Evolutionary conservation across 495 filamentous ascomycete genomes (phyloP), one percentile per base, ranked within the genome.

Genomic region (Tuber brumale): DNA sequence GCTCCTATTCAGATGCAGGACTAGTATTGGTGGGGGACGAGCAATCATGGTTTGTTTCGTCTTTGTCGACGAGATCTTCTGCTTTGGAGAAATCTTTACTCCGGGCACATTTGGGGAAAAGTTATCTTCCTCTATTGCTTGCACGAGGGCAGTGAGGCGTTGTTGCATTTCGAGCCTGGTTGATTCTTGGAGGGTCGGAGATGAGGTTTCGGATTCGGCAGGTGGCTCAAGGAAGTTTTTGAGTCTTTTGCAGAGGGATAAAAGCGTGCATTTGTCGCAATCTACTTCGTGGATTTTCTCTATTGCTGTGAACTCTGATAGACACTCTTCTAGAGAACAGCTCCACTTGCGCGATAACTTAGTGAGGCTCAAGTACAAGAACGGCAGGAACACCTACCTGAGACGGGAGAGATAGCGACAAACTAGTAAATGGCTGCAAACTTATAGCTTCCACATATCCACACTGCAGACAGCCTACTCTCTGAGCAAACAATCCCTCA

Each of bases 391-490:
- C 35, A 72, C 72, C 27, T 37, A 81, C 79, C 2, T 75, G 51
- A 16, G 79, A 76, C 2, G 82, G 81, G 0, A 97, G 88, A 48
- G 89, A 92, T 0, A 99, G 89, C 9, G 96, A 97, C 72, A 99
- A 85, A 82, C 93, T 97, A 79, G 96, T 97, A 86, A 97, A 98
- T 0, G 94, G 93, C 61, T 93, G 94, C 80, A 97, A 87, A 18
- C 91, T 92, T 45, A 98, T 86, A 3, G 93, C 93, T 79, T 97
- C 93, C 1, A 93, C 93, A 84, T 91, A 92, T 19, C 94, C 93
- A 83, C 96, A 99, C 42, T 85, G 84, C 73, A 92, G 91, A 83
- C 96, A 99, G 1, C 92, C 93, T 6, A 98, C 95, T 44, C 95
- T 87, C 83, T 98, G 94, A 0, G 94, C 95, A 37, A 94, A 86